Evolutionary conservation across 805 yeast genomes (phyloP), one percentile per base, ranked within the genome.

Genomic region (Candida incommunis): DNA sequence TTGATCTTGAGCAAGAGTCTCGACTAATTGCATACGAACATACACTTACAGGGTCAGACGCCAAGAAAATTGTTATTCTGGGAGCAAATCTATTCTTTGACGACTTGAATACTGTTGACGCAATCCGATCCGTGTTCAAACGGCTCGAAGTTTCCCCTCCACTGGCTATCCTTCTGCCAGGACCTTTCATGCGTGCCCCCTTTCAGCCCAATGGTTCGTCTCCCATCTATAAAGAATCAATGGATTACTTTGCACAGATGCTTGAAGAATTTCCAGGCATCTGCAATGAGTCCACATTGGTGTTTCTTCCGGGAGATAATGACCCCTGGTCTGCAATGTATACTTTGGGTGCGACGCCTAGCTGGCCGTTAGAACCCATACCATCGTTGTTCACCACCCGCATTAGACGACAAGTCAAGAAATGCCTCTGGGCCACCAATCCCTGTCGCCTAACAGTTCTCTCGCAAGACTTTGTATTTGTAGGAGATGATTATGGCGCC

Each of bases 271-370:
- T 66, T 52, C 82, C 85, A 0, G 57, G 60, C 3, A 61, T 86
- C 4, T 64, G 77, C 13, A 56, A 64, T 4, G 57, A 64, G 4
- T 70, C 82, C 23, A 77, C 80, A 43, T 61, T 92, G 23, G 64
- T 86, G 1, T 74, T 92, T 47, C 66, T 90, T 1, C 96, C 97
- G 0, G 97, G 98, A 1, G 75, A 76, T 37, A 82, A 85, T 52
- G 99, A 92, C 62, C 96, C 96, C 0, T 92, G 97, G 96, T 78
- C 79, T 27, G 75, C 92, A 1, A 68, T 79, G 45, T 73, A 72
- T 42, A 71, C 82, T 1, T 68, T 80, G 43, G 87, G 90, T 3
- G 68, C 78, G 0, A 51, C 64, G 1, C 62, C 74, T 0, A 50
- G 71, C 5, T 78, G 85, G 78, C 98, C 98, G 0, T 82, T 80